Base-by-base conservation (phyloP, 305 asterid species). In the Vinca major region DNA sequence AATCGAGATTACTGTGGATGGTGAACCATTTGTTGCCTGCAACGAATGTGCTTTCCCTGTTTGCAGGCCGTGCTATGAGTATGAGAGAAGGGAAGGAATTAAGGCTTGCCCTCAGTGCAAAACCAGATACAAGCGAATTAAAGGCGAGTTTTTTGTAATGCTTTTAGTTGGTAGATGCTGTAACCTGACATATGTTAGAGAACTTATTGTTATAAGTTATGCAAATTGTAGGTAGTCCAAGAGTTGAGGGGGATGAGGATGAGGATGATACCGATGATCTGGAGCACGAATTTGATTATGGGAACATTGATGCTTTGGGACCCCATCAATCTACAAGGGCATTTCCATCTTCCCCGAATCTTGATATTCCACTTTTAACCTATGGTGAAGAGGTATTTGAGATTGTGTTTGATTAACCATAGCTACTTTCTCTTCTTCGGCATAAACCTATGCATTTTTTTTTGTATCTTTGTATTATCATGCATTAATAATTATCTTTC, bases 201-300 rank as follows among this genome's bases (percentile, higher is more conserved):
- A 69, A 68, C 56, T 19, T 68, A 66, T 56, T 66, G 67, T 69
- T 73, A 39, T n/a, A 33, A 40, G 54, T 63, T 57, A 48, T 81
- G 49, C 70, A 20, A 48, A 21, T 55, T 73, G 60, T 77, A 91
- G 98, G 98, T 75, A 85, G 90, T 76, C 87, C 95, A 45, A 86
- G 95, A 74, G 98, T 91, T 37, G 94, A 89, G 74, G 98, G 95
- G 62, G 98, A 91, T 67, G 98, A 91, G 79, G 98, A 91, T 78
- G 98, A 91, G 75, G 95, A 91, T 62, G 86, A 58, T 40, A 20
- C 61, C 3, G 98, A 91, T 78, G 98, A 91, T 78, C 75, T 89
- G 80, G 98, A 89, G 65, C 80, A 85, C 10, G 98, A 91, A 80
- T 89, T 91, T 62, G 88, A 82, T 79, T 89, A 84, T 69, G 82